Base-by-base conservation (phyloP, 208 protist species). In the Crithidia brevicula region DNA sequence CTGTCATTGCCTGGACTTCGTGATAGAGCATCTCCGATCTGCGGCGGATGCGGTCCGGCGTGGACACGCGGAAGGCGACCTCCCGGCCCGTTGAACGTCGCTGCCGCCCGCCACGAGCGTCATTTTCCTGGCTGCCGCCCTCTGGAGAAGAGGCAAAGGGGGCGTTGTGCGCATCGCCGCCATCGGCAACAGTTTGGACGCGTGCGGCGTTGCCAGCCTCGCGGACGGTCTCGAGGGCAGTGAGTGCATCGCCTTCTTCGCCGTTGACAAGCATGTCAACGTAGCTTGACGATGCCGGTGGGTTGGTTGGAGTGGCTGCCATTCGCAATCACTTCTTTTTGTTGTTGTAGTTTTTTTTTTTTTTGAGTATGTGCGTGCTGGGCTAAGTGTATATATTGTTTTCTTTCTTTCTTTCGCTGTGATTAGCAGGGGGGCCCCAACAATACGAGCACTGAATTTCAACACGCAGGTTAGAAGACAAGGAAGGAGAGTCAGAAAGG, bases 1-100 rank as follows among this genome's bases (percentile, higher is more conserved):
- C 66, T 10, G 86, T 80, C 30, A 94, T 69, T 10, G 83, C 77
- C 59, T 91, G 80, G 25, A 94, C 67, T 54, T 94, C 85, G 30
- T 72, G 64, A 61, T 92, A 86, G 11, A 94, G 69, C 33, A 53
- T 34, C 22, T 71, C 67, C 25, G 89, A 81, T 25, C 57, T 64
- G 31, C 61, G 58, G 22, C 86, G 85, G 31, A 94, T 85, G 36
- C 82, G 78, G 57, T 94, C 89, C 1, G 89, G 71, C 1, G 89
- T 91, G 34, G 78, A 67, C 7, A 84, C 33, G 0, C 78, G 60
- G 38, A 54, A 43, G n/a, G 51, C 46, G 6, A 64, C 15, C 10
- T 71, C 46, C 5, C 45, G 47, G 8, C 43, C 36, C 23, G 15
- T n/a, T 18, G 20, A 1, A 15, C 51, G n/a, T 16, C 20, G 40